Conservation (phyloP, 73 alveolate species). For the Halteria grandinella region DNA sequence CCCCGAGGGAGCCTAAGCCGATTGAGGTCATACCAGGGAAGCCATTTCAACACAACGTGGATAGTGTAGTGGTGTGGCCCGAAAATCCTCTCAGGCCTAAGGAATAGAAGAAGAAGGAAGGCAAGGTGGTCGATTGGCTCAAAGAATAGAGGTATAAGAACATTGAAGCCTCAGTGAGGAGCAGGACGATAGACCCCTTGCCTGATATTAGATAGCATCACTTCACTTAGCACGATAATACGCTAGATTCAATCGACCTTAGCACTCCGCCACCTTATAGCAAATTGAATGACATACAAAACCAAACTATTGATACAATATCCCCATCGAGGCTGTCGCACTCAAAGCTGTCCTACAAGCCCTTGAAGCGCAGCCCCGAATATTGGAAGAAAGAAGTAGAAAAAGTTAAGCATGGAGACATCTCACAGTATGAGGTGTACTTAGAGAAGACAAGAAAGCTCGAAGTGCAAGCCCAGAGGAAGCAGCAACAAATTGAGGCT, state of each 20-base stretch:
- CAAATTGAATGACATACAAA: too few species aligned
- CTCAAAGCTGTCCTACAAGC: too few species aligned
- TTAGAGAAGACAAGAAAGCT: slow-evolving; percentile 33
- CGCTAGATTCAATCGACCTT: too few species aligned
- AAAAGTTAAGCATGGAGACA: slow-evolving; percentile 13
- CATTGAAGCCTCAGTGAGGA: slow-evolving; percentile 11
- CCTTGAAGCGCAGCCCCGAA: too few species aligned
- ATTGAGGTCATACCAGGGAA: not conserved
- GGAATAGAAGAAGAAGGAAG: slow-evolving; percentile 53
- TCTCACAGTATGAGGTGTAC: slow-evolving; percentile 26
- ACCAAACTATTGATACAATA: too few species aligned
- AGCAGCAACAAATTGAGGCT: not conserved
- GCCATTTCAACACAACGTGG: not conserved
- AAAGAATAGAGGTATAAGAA: slow-evolving; percentile 37
- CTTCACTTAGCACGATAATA: too few species aligned
- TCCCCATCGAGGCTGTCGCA: too few species aligned
- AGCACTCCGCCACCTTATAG: too few species aligned
- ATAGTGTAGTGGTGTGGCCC: slow-evolving; percentile 48
- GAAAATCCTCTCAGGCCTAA: slow-evolving; percentile 62
- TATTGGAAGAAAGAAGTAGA: slow-evolving; percentile 42
- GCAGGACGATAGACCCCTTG: not conserved
- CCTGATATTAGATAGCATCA: not conserved
- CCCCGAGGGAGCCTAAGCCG: not conserved
- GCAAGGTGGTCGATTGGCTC: slow-evolving; percentile 42
- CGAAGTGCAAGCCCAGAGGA: slow-evolving; percentile 54